Conservation (phyloP, 2,329 filamentous ascomycete species). For the Cladosporium halotolerans region DNA sequence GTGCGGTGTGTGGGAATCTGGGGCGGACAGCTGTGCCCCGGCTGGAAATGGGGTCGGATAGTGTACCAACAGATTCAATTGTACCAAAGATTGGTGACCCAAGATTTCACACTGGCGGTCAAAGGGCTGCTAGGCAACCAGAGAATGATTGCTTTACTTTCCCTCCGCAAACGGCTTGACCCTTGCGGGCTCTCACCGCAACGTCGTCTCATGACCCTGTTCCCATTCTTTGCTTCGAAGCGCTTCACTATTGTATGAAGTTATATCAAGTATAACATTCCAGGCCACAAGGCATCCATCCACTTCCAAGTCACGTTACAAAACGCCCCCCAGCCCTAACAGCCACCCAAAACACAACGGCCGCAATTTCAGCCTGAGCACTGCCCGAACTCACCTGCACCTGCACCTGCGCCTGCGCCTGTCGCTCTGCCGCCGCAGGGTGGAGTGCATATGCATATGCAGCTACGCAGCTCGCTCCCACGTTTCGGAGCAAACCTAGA, state of each 20-base stretch:
- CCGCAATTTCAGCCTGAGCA: too few relatives aligned
- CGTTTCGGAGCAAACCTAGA: conserved; percentile 9
- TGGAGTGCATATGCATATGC: neutral
- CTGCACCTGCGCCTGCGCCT: too few relatives aligned
- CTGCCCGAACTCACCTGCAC: too few relatives aligned
- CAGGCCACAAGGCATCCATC: neutral
- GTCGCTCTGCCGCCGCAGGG: neutral
- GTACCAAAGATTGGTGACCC: conserved; percentile 6
- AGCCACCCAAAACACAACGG: too few relatives aligned
- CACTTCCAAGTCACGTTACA: neutral
- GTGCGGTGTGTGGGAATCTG: conserved; percentile 4
- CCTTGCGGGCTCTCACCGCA: neutral
- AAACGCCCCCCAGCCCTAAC: too few relatives aligned
- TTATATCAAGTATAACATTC: neutral
- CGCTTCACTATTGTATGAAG: too few relatives aligned
- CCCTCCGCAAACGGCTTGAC: neutral
- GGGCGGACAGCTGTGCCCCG: conserved; percentile 2
- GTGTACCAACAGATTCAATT: conserved; percentile 9
- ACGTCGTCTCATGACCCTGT: neutral
- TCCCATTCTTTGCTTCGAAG: neutral
- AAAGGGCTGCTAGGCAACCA: conserved; percentile 8
- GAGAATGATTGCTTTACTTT: neutral
- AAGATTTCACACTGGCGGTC: conserved; percentile 1
- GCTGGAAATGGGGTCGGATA: conserved; percentile 11
- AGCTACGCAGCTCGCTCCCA: conserved; percentile 2